Conservation (phyloP, 768 basidiomycete species). For the Mycena indigotica region DNA sequence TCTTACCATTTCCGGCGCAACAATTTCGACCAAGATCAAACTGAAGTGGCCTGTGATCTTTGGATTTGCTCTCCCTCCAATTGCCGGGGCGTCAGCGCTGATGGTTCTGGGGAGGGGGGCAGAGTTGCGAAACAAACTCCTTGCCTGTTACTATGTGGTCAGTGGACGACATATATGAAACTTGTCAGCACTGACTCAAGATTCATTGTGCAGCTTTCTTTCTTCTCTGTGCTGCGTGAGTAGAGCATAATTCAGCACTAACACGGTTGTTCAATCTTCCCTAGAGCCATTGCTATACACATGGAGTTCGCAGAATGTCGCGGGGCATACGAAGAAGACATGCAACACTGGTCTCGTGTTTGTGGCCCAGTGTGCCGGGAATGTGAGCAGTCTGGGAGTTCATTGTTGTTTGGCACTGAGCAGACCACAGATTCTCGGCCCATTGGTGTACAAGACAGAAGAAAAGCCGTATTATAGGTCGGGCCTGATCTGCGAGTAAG, state of each 20-base stretch:
- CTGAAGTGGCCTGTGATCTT: constrained; percentile 45
- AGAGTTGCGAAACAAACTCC: constrained; percentile 31
- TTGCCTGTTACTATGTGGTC: constrained; percentile 44
- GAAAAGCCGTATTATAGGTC: constrained; percentile 26
- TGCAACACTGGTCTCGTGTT: constrained; percentile 47
- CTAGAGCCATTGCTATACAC: constrained; percentile 44
- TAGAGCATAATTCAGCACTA: background rate
- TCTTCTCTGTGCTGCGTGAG: constrained; percentile 39
- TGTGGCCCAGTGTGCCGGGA: constrained; percentile 48
- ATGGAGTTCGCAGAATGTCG: constrained; percentile 43
- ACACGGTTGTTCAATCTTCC: background rate
- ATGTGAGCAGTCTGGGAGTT: constrained; percentile 28
- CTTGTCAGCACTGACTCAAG: background rate
- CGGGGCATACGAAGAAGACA: constrained; percentile 44
- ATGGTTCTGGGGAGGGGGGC: constrained; percentile 35
- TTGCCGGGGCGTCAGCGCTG: constrained; percentile 40
- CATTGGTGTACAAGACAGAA: constrained; percentile 38
- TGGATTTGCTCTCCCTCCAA: constrained; percentile 38
- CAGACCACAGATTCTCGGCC: constrained; percentile 41
- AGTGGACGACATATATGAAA: constrained; percentile 4
- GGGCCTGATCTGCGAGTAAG: background rate
- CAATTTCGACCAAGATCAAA: constrained; percentile 38
- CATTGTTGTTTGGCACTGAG: background rate
- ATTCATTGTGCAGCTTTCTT: constrained; percentile 30
- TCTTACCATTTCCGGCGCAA: constrained; percentile 38